Evolutionary conservation across 1,284 basidiomycete species (phyloP), one percentile per base, ranked within the genome.

Genomic region (Ganoderma lingzhi): DNA sequence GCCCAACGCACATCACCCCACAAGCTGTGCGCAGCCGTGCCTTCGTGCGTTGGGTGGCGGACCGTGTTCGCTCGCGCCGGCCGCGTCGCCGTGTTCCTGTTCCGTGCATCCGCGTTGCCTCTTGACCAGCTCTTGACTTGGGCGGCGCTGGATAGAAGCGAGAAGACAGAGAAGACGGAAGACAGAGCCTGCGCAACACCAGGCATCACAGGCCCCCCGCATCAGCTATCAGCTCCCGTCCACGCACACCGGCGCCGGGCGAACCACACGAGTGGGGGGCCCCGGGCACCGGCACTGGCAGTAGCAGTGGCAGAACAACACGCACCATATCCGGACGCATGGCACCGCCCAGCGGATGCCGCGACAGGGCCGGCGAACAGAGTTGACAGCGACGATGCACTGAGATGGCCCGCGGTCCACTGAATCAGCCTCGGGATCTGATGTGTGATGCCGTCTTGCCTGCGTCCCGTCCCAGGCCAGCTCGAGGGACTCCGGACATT

Each of bases 261-360:
- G 14, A 55, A 17, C 15, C 28, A 55, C 14, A 32, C 53, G 30
- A 15, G 30, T 23, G 23, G 23, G 5, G 9, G 14, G 19, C 53
- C 28, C 30, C 19, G n/a, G 23, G 1, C 8, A 23, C n/a, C 6
- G 44, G 6, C 15, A 8, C 44, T 8, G 44, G 1, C 6, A 6
- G 15, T 19, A 6, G 42, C 4, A 19, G n/a, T 3, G n/a, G 9
- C n/a, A 51, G 48, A 60, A 65, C 64, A 65, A 65, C 64, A 51
- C 64, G 56, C 56, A 39, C 64, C 64, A 48, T 60, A 59, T 65
- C 44, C n/a, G 64, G 64, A 51, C 41, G 44, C 44, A 37, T 23
- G 17, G 63, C 64, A 65, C 64, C 64, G 64, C 64, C 64, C 37
- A 37, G 19, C 8, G 58, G 35, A n/a, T 60, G 59, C 59, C 56